Conservation (phyloP, 1,284 basidiomycete species). For the Malassezia yamatoensis region DNA sequence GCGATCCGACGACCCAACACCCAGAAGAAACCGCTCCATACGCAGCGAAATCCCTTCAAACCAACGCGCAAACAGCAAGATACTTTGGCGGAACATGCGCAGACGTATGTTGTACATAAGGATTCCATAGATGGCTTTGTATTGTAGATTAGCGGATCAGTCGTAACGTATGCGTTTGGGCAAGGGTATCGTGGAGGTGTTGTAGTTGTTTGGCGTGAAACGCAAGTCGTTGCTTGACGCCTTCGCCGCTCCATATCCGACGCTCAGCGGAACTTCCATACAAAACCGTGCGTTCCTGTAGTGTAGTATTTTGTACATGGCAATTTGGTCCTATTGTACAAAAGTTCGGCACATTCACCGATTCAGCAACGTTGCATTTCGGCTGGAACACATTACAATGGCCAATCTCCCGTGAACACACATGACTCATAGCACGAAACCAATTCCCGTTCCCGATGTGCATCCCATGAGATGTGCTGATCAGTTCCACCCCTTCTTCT, state of each 20-base stretch:
- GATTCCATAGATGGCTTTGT: background rate
- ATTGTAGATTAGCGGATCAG: constrained; percentile 20
- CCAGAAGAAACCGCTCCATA: background rate
- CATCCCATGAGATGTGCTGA: constrained; percentile 64
- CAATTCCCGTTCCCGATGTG: constrained; percentile 80
- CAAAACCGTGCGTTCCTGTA: constrained; percentile 75
- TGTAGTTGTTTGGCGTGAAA: constrained; percentile 76
- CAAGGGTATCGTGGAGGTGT: constrained; percentile 63
- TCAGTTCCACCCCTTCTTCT: constrained; percentile 76
- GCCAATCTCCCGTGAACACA: constrained; percentile 66
- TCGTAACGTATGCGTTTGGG: constrained; percentile 28
- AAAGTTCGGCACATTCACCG: constrained; percentile 64
- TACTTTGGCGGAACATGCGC: background rate
- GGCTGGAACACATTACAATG: constrained; percentile 74
- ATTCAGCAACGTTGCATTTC: constrained; percentile 65
- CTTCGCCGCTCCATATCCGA: constrained; percentile 72
- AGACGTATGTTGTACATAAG: background rate
- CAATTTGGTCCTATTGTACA: constrained; percentile 73
- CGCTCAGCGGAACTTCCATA: constrained; percentile 66
- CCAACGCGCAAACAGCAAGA: background rate
- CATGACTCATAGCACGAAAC: constrained; percentile 82
- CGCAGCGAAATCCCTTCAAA: background rate
- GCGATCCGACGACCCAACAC: background rate
- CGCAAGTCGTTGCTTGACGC: constrained; percentile 70
- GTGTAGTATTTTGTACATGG: constrained; percentile 35